These are phyloP conservation scores for Neoconidiobolus thromboides DNA, from an alignment of 371 early-diverging fungal genomes.

Conservation along the genomic window DNA sequence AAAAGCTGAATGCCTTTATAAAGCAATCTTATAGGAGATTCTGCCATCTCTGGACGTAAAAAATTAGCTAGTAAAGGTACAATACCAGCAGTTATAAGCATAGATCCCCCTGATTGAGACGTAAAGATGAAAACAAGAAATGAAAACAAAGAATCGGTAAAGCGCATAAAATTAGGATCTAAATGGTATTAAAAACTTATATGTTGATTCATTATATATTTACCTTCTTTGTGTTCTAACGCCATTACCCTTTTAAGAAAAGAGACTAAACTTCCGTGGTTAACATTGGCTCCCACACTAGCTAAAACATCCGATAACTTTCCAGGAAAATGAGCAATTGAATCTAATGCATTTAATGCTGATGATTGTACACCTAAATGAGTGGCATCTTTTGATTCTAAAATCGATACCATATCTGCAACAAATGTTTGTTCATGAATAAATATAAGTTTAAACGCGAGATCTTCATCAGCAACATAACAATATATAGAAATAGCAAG, in stretches of 20 bases:
- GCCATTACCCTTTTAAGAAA: constrained; percentile 45
- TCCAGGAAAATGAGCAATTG: constrained; percentile 50
- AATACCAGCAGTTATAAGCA: constrained; percentile 80
- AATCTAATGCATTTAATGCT: constrained; percentile 61
- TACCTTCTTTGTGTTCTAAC: constrained; percentile 19
- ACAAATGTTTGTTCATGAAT: constrained; percentile 72
- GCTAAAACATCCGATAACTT: constrained; percentile 61
- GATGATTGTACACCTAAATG: constrained; percentile 50
- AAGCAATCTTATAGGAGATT: constrained; percentile 27
- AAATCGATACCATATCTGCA: constrained; percentile 45
- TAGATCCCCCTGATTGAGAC: constrained; percentile 66
- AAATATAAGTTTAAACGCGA: constrained; percentile 49
- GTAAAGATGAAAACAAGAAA: constrained; percentile 54
- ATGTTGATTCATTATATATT: background rate
- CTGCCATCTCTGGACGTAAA: constrained; percentile 23
- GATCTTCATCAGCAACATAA: constrained; percentile 40
- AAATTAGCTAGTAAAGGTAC: constrained; percentile 51
- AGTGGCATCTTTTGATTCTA: constrained; percentile 45
- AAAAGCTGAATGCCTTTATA: constrained; percentile 53
- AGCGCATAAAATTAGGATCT: constrained; percentile 11
- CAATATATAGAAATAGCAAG: constrained; percentile 46
- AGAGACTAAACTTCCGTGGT: constrained; percentile 77
- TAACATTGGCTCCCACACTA: constrained; percentile 78
- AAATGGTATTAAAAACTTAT: constrained; percentile 10
- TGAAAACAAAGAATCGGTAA: constrained; percentile 63